Conservation (phyloP, 192 early-diverging fungal species). For the Podila minutissima region DNA sequence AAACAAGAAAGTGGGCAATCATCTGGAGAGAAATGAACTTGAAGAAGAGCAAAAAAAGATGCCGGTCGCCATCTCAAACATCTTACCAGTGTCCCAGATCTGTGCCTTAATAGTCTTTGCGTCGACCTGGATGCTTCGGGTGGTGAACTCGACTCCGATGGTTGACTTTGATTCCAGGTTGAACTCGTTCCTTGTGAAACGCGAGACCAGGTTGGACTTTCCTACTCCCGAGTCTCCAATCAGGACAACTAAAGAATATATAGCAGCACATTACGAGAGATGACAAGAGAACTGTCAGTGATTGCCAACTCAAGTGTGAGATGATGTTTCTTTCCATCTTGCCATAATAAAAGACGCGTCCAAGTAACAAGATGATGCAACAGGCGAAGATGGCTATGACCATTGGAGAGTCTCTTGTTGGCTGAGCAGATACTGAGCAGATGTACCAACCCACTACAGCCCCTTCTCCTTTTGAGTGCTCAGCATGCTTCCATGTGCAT, state of each 20-base stretch:
- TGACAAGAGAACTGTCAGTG: background rate
- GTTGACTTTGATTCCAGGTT: slow-evolving; percentile 98
- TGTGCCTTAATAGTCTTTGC: slow-evolving; percentile 98
- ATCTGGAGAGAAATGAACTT: background rate
- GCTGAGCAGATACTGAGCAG: no score
- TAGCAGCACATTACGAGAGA: slow-evolving; percentile 1
- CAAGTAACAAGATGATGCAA: no score
- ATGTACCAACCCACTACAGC: no score
- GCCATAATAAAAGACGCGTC: no score
- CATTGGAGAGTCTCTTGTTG: no score
- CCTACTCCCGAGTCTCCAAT: slow-evolving; percentile 98
- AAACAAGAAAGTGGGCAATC: background rate
- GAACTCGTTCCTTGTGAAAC: slow-evolving; percentile 99
- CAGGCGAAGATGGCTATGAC: no score
- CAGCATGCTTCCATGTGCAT: background rate
- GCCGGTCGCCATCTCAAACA: background rate
- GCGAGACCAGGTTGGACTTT: slow-evolving; percentile 96
- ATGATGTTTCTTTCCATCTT: no score
- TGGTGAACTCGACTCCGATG: slow-evolving; percentile 99
- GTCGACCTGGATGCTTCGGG: slow-evolving; percentile 95
- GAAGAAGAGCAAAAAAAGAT: slow-evolving; percentile 2
- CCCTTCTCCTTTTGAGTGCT: no score
- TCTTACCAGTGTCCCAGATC: slow-evolving; percentile 98
- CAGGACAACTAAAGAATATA: slow-evolving; percentile 71
- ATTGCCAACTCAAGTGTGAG: background rate